Conservation (phyloP, 768 basidiomycete genomes). For the Termitomyces sp. region DNA sequence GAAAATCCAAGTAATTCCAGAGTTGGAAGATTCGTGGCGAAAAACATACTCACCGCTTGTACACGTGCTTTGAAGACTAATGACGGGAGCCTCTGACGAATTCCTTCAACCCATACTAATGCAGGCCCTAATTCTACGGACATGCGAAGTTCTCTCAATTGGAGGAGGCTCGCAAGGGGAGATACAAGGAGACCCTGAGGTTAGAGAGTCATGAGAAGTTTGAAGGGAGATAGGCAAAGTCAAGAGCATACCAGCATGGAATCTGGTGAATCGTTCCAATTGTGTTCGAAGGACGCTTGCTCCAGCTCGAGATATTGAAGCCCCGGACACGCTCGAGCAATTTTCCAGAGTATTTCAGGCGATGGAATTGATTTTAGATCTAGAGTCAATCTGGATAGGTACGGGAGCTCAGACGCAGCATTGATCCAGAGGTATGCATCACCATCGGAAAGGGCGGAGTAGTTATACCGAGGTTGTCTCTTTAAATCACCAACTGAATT, state of each 20-base stretch:
- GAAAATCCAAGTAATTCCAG: not conserved
- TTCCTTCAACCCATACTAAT: not conserved
- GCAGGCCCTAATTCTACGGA: not conserved
- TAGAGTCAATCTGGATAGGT: not conserved
- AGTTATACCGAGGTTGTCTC: not conserved
- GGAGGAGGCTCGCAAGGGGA: not conserved
- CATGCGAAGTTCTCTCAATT: not conserved
- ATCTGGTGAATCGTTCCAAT: not conserved
- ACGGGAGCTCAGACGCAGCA: not conserved
- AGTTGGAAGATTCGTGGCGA: not conserved
- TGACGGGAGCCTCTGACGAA: not conserved
- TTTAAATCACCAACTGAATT: not conserved
- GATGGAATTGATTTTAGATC: not conserved
- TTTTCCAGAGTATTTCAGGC: not conserved
- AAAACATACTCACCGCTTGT: not conserved
- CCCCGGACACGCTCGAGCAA: not conserved
- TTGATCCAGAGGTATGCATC: not conserved
- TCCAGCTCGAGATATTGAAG: conserved; percentile 1
- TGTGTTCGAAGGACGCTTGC: not conserved
- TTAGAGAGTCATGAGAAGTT: not conserved
- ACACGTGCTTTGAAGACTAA: not conserved
- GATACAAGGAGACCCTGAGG: not conserved
- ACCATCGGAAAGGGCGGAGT: not conserved
- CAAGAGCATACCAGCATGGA: not conserved
- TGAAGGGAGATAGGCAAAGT: not conserved